phyloP scores from a whole-genome alignment of 441 rosid genomes.

The Adansonia rubrostipa region DNA sequence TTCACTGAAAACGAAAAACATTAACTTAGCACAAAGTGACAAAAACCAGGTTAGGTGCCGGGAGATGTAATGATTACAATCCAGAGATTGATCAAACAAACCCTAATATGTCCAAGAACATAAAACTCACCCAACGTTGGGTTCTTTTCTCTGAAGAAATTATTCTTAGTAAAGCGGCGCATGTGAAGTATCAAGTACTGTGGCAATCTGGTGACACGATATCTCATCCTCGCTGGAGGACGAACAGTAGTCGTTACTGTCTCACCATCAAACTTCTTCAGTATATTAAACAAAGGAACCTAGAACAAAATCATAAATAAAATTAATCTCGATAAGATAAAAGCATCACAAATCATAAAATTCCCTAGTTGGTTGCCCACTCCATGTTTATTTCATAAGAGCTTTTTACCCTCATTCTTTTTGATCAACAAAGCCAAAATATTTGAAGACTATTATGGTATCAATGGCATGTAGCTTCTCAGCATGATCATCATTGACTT shows the following conservation, averaged over 20 bases:
- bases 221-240: constrained; percentile 88
- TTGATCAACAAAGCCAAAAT: not conserved
- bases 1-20: constrained; percentile 60
- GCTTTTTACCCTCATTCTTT: not conserved
- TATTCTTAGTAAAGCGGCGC: constrained; percentile 90
- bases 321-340: not conserved
- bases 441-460: not conserved
- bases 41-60: not conserved
- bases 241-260: constrained; percentile 86
- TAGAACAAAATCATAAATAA: constrained; percentile 31
- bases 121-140: constrained; percentile 76
- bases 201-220: constrained; percentile 76
- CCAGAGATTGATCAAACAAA: constrained; percentile 1
- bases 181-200: constrained; percentile 86
- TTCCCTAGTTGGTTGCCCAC: not conserved
- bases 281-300: constrained; percentile 85
- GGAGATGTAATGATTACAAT: not conserved
- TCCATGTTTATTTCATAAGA: not conserved
- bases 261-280: constrained; percentile 97
- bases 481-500: not conserved
- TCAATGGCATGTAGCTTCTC: not conserved
- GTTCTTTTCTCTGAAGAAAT: constrained; percentile 92
- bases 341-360: not conserved
- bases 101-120: not conserved
- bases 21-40: constrained; percentile 14